Conservation (phyloP, 1,284 basidiomycete genomes). For the Marasmius fiardii region DNA sequence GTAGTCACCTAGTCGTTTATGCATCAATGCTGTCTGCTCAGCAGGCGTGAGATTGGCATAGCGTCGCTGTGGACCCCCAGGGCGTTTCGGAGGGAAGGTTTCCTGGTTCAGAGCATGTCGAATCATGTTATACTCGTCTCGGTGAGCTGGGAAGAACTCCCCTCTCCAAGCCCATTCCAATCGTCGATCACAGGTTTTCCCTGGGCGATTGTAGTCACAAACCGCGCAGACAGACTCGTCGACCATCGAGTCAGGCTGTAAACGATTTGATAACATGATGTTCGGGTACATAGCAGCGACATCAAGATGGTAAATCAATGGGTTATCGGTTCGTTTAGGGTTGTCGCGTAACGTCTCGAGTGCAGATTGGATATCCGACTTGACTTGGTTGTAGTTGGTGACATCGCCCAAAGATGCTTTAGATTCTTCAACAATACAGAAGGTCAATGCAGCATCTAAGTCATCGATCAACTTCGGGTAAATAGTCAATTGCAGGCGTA, state of each 20-base stretch:
- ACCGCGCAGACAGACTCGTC: slow-evolving; percentile 97
- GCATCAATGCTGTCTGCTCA: slow-evolving; percentile 90
- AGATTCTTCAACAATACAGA: slow-evolving; percentile 89
- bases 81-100: slow-evolving; percentile 80
- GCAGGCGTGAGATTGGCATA: slow-evolving; percentile 85
- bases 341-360: slow-evolving; percentile 92
- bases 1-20: slow-evolving; percentile 98
- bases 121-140: slow-evolving; percentile 99
- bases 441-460: slow-evolving; percentile 87
- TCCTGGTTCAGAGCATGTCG: slow-evolving; percentile 96
- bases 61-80: slow-evolving; percentile 72
- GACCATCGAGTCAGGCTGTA: slow-evolving; percentile 98
- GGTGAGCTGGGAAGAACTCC: slow-evolving; percentile 96
- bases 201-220: slow-evolving; percentile 97
- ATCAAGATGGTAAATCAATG: slow-evolving; percentile 98
- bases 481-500: slow-evolving; percentile 11
- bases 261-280: slow-evolving; percentile 99
- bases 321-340: slow-evolving; percentile 85
- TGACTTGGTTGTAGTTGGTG: slow-evolving; percentile 96
- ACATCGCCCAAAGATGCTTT: slow-evolving; percentile 80
- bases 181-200: slow-evolving; percentile 91
- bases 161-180: slow-evolving; percentile 99
- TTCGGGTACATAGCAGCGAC: slow-evolving; percentile 99
- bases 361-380: slow-evolving; percentile 70
- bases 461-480: slow-evolving; percentile 82